These are phyloP conservation scores for Pythium scleroteichum DNA, from an alignment of 352 stramenopile species.

Conservation along the genomic window DNA sequence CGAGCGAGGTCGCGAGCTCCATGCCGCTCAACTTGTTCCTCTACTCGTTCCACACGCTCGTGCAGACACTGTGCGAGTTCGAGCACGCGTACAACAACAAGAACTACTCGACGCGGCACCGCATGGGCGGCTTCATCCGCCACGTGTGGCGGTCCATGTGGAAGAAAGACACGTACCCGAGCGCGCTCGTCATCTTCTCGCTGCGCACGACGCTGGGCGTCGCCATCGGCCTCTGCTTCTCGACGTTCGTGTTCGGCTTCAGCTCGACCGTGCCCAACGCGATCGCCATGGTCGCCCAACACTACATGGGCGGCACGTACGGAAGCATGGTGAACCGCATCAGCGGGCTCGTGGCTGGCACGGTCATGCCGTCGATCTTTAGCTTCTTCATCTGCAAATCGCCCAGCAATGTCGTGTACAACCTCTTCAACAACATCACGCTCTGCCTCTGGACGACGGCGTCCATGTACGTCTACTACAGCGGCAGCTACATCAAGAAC, in stretches of 20 bases:
- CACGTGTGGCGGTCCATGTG: conserved; percentile 38
- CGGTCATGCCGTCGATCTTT: conserved; percentile 68
- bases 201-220: conserved; percentile 66
- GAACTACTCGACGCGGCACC: conserved; percentile 57
- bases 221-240: conserved; percentile 53
- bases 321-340: conserved; percentile 69
- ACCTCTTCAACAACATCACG: conserved; percentile 57
- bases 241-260: conserved; percentile 77
- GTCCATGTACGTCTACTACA: conserved; percentile 80
- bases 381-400: conserved; percentile 73
- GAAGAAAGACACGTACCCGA: conserved; percentile 45
- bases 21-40: conserved; percentile 82
- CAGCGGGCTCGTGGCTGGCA: conserved; percentile 63
- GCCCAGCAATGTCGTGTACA: conserved; percentile 42
- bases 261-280: conserved; percentile 62
- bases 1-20: conserved; percentile 56
- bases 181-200: conserved; percentile 49
- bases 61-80: conserved; percentile 65
- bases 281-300: conserved; percentile 68
- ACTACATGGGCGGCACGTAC: conserved; percentile 72
- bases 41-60: conserved; percentile 76
- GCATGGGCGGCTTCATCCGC: conserved; percentile 57
- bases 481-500: conserved; percentile 46
- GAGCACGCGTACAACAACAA: conserved; percentile 70
- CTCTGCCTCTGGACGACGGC: conserved; percentile 61